phyloP scores from a whole-genome alignment of 2,329 filamentous ascomycete genomes.

The Claviceps sorghi region DNA sequence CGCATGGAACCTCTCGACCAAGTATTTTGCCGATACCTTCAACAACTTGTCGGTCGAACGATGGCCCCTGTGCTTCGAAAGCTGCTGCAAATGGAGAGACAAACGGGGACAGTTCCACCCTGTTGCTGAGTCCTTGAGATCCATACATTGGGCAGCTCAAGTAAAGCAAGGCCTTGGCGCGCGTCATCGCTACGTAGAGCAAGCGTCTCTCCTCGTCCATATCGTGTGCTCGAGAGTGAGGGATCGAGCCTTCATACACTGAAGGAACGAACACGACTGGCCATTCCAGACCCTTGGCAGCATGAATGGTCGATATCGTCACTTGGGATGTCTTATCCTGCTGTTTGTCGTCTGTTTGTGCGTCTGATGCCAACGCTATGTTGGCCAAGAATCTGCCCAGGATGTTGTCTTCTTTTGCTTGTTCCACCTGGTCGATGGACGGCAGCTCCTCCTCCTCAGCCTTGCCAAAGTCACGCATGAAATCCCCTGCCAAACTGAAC shows the following conservation, averaged over 20 bases:
- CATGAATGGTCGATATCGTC: constrained; percentile 91
- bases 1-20: constrained; percentile 42
- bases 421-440: constrained; percentile 55
- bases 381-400: constrained; percentile 79
- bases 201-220: constrained; percentile 74
- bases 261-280: constrained; percentile 87
- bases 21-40: constrained; percentile 59
- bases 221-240: constrained; percentile 75
- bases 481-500: constrained; percentile 63
- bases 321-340: constrained; percentile 47
- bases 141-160: constrained; percentile 64
- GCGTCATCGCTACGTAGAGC: constrained; percentile 92
- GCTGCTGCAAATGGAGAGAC: constrained; percentile 34
- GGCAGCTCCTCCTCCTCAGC: constrained; percentile 44
- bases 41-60: constrained; percentile 47
- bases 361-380: constrained; percentile 70
- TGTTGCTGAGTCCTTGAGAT: constrained; percentile 39
- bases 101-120: constrained; percentile 58
- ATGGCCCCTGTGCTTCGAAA: constrained; percentile 51
- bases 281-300: constrained; percentile 93
- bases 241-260: constrained; percentile 79
- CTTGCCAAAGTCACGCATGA: constrained; percentile 31
- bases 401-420: constrained; percentile 46
- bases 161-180: constrained; percentile 75
- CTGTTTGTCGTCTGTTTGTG: constrained; percentile 47